Percentiles rank a stretch among this genome's conserved stretches.
phyloP scores from a whole-genome alignment of 768 basidiomycete species.

The Kondoa malvinella region DNA sequence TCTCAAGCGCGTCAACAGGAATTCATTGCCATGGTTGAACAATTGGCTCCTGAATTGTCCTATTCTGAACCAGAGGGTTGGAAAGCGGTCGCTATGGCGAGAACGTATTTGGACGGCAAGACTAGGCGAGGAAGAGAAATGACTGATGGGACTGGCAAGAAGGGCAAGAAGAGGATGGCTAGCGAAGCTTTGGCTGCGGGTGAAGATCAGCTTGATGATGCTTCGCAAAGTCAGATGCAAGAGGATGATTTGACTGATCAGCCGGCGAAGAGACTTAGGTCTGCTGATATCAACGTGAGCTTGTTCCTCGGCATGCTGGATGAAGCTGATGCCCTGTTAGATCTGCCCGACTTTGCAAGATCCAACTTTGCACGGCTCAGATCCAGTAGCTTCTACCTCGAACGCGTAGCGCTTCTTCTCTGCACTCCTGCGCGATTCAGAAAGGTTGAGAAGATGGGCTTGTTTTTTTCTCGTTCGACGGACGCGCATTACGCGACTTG shows the following conservation, averaged over 20 bases:
- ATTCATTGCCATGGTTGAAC: background rate
- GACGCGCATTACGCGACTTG: too few relatives aligned
- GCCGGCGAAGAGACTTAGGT: background rate
- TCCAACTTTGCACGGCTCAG: too few relatives aligned
- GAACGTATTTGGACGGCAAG: constrained; percentile 2
- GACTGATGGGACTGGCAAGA: background rate
- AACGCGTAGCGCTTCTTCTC: too few relatives aligned
- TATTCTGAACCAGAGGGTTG: background rate
- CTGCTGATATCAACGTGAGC: background rate
- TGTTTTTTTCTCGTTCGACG: too few relatives aligned
- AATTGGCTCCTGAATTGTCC: background rate
- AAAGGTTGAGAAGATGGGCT: too few relatives aligned
- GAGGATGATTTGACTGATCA: background rate
- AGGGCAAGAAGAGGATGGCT: background rate
- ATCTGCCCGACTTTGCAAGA: too few relatives aligned
- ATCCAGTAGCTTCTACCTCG: too few relatives aligned
- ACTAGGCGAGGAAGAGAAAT: background rate
- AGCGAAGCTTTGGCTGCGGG: too few relatives aligned
- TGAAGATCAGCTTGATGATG: too few relatives aligned
- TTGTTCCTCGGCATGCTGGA: background rate
- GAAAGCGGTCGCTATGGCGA: constrained; percentile 1
- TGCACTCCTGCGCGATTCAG: too few relatives aligned
- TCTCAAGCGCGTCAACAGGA: background rate
- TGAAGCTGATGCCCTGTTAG: too few relatives aligned
- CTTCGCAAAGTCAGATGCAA: too few relatives aligned